Conservation (phyloP, 1,284 basidiomycete species). For the Tilletia setariae region DNA sequence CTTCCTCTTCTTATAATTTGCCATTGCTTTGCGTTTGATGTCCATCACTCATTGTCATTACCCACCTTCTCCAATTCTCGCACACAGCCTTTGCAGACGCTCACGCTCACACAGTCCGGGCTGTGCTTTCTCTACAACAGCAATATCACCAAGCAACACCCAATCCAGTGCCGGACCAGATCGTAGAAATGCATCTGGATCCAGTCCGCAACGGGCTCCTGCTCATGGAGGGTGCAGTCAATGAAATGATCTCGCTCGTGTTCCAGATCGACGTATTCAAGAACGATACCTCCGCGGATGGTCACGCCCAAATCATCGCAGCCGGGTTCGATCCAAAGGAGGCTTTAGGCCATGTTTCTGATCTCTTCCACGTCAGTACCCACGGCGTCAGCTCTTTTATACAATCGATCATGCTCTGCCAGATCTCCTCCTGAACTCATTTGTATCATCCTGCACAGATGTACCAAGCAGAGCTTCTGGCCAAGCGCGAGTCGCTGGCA, state of each 20-base stretch:
- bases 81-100: not conserved
- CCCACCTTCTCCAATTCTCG: not conserved
- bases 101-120: conserved; percentile 3
- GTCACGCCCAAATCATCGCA: not conserved
- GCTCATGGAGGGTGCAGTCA: conserved; percentile 8
- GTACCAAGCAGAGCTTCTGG: conserved; percentile 43
- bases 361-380: conserved; percentile 44
- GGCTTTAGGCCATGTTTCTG: conserved; percentile 37
- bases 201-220: conserved; percentile 9
- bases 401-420: too few species aligned
- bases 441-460: conserved; percentile 33
- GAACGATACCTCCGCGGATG: conserved; percentile 19
- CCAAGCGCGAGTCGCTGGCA: conserved; percentile 42
- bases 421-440: too few species aligned
- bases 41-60: not conserved
- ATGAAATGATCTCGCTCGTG: conserved; percentile 13
- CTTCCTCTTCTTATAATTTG: too few species aligned
- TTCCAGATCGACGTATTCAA: conserved; percentile 22
- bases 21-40: too few species aligned
- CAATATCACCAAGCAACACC: not conserved
- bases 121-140: conserved; percentile 11
- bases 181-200: not conserved
- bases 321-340: conserved; percentile 37
- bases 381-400: too few species aligned
- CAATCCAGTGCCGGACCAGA: not conserved